phyloP scores from a whole-genome alignment of 306 rosid genomes.

The Vicia sativa region DNA sequence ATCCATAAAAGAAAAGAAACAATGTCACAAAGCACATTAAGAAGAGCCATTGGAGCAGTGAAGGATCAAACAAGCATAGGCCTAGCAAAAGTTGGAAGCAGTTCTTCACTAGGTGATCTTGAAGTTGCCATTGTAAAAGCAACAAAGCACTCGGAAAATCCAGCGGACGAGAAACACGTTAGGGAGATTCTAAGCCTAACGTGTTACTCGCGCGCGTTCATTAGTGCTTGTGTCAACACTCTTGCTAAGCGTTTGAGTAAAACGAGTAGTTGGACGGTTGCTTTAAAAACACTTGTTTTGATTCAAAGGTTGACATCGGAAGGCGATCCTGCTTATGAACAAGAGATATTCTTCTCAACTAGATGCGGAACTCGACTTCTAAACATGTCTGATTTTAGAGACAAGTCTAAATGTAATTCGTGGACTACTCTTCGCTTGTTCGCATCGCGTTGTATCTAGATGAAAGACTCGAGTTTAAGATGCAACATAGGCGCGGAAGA shows the following conservation, averaged over 20 bases:
- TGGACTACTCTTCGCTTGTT: constrained; percentile 77
- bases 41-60: constrained; percentile 81
- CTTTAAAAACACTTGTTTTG: constrained; percentile 68
- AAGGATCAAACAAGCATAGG: constrained; percentile 95
- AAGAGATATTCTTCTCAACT: constrained; percentile 84
- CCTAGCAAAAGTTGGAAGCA: constrained; percentile 76
- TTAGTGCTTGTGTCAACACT: constrained; percentile 61
- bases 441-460: constrained; percentile 83
- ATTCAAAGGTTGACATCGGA: constrained; percentile 71
- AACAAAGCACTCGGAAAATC: constrained; percentile 72
- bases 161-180: constrained; percentile 67
- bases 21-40: constrained; percentile 67
- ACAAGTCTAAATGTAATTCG: constrained; percentile 9
- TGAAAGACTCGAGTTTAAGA: constrained; percentile 76
- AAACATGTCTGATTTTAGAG: constrained; percentile 79
- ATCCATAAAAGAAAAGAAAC: not conserved
- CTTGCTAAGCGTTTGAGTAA: constrained; percentile 67
- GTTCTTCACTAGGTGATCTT: constrained; percentile 65
- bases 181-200: constrained; percentile 78
- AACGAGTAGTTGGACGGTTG: constrained; percentile 81
- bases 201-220: constrained; percentile 65
- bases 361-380: constrained; percentile 80
- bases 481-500: constrained; percentile 71
- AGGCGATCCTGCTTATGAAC: constrained; percentile 81
- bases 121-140: constrained; percentile 92